phyloP scores from a whole-genome alignment of 371 early-diverging fungal species.

The Rhizopus sp. region DNA sequence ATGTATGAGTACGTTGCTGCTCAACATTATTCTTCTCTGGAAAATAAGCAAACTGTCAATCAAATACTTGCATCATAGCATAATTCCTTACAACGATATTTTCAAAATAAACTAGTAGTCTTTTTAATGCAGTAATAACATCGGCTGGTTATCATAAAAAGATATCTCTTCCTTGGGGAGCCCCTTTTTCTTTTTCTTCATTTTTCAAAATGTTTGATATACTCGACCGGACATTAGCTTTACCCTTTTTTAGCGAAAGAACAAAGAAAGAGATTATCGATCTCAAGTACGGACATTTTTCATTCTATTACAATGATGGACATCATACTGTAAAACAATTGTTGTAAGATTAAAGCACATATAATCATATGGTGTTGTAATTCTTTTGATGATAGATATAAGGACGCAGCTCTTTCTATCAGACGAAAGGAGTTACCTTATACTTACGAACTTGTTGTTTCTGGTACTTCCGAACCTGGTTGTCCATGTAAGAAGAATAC shows the following conservation, averaged over 20 bases:
- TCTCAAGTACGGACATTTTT: background rate
- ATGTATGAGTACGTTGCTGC: conserved; percentile 38
- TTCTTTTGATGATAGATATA: background rate
- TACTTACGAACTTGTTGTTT: conserved; percentile 2
- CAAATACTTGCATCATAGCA: conserved; percentile 19
- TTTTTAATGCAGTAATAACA: too few species aligned
- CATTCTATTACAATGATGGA: conserved; percentile 1
- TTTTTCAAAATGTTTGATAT: conserved; percentile 2
- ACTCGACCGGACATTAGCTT: background rate
- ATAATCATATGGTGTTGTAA: background rate
- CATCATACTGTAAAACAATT: background rate
- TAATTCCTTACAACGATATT: too few species aligned
- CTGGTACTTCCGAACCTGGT: background rate
- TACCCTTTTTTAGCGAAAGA: conserved; percentile 2
- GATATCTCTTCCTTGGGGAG: background rate
- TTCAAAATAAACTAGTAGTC: too few species aligned
- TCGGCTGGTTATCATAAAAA: too few species aligned
- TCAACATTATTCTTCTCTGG: conserved; percentile 7
- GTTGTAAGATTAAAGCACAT: background rate
- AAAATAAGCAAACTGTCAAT: conserved; percentile 27
- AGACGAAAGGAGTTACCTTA: background rate
- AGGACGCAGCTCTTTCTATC: background rate
- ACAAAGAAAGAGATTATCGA: background rate
- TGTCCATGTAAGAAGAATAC: background rate
- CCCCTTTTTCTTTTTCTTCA: too few species aligned